Evolutionary conservation across 2,329 filamentous ascomycete genomes (phyloP), one percentile per base, ranked within the genome.

Genomic region (Alternaria brassicae): DNA sequence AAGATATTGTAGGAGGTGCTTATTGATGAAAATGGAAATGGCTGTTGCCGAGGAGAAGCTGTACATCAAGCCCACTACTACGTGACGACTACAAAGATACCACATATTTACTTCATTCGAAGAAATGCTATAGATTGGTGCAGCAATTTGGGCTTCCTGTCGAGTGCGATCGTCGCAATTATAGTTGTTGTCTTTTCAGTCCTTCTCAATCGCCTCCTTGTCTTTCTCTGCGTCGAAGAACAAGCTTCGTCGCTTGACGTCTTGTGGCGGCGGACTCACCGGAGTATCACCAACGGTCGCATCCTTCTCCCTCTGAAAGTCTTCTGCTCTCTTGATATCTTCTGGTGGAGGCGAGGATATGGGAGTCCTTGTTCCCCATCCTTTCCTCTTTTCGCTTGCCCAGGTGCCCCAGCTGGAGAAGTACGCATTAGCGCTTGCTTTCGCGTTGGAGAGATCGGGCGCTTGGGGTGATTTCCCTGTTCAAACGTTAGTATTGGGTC

Each of bases 331-430:
- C 50, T 73, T 72, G 19, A 69, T 7, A 44, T 76, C 73, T 3
- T 65, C 65, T 4, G 65, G 45, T 1, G 73, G 64, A 2, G 69
- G 66, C 4, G 72, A 69, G 0, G 70, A 67, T 4, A 56, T 60
- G 1, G 69, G 56, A 1, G 72, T 72, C 23, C 72, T 74, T 5
- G 60, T 58, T 1, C 69, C 66, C 75, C 75, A 78, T 2, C 73
- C 74, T 44, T 74, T 76, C 42, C 89, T 91, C 80, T 93, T 94
- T 80, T 95, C 91, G 49, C 88, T 88, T 4, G 87, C 87, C 87
- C 87, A 89, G 1, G 81, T 77, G 4, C 86, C 83, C 87, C 87
- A 89, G 0, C 85, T 87, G 55, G 83, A 87, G 49, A 89, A 76
- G 68, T 89, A 89, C 1, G 87, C 84, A 15, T 85, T 81, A n/a